These are phyloP conservation scores for Candida tunisiensis DNA, from an alignment of 1,139 yeast genomes.

Conservation along the genomic window DNA sequence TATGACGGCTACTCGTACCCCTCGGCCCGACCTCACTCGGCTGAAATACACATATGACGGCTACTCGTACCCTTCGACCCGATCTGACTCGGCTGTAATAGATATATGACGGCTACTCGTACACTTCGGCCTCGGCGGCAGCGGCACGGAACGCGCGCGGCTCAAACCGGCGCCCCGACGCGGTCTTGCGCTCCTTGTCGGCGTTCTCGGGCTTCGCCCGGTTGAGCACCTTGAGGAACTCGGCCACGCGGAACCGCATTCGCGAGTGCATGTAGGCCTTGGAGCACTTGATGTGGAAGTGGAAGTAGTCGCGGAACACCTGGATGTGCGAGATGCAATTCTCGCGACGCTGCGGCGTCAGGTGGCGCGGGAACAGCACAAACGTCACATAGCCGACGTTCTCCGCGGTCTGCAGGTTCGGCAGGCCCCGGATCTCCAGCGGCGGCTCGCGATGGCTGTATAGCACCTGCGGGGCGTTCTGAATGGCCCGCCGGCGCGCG, in stretches of 20 bases:
- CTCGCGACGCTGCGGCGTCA: conserved; percentile 59
- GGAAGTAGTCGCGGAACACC: conserved; percentile 90
- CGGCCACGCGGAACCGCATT: conserved; percentile 90
- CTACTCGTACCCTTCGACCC: neutral
- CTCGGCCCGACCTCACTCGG: neutral
- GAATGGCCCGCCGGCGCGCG: conserved; percentile 90
- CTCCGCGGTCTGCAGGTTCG: conserved; percentile 15
- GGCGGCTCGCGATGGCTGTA: conserved; percentile 90
- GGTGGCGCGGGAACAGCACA: conserved; percentile 50
- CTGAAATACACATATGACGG: neutral
- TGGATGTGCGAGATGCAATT: conserved; percentile 80
- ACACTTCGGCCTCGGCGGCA: neutral
- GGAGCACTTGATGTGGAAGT: conserved; percentile 94
- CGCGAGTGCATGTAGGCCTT: conserved; percentile 97
- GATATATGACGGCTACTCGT: neutral
- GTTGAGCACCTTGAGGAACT: conserved; percentile 86
- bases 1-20: neutral
- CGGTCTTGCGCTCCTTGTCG: conserved; percentile 72
- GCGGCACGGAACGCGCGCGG: too few relatives aligned
- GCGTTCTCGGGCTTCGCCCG: conserved; percentile 91
- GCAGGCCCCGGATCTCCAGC: conserved; percentile 46
- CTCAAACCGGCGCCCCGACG: conserved; percentile 68
- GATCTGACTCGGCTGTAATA: neutral
- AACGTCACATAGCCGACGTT: conserved; percentile 27
- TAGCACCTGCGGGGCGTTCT: conserved; percentile 95